Evolutionary conservation across 768 basidiomycete species (phyloP), one percentile per base, ranked within the genome.

Genomic region (Tricholomella constricta): DNA sequence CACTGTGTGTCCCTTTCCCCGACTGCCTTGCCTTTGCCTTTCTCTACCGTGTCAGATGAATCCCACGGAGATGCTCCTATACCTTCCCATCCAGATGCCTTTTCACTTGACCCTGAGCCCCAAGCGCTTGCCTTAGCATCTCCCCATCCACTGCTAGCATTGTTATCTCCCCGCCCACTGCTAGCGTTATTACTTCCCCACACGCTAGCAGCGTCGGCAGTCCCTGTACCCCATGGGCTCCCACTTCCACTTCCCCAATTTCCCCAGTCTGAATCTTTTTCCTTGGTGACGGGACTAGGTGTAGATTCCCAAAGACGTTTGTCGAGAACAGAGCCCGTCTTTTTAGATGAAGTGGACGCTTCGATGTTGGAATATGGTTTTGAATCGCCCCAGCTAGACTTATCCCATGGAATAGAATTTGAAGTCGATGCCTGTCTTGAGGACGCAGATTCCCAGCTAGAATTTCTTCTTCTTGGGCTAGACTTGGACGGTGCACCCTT

Each of bases 361-460:
- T 38, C 26, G 29, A 36, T 19, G 3, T 29, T 11, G 9, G 48
- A 9, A 14, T 11, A n/a, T 22, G 26, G 36, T 15, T 36, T 52
- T 36, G 48, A 34, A 4, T 43, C 22, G 8, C 42, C 41, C 54
- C 37, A 55, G 25, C 49, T 40, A 14, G 22, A 6, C 15, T 44
- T 52, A 4, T 55, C 45, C 32, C 31, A 38, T 54, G 27, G 25
- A 14, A 20, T 36, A 42, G 47, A 19, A 7, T 2, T 23, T 14
- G 47, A 40, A 10, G 17, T 48, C 14, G 22, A 32, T 3, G 38
- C 14, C 15, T 36, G 31, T 3, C 12, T n/a, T 1, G 34, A 36
- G 10, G 45, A 23, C 4, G 19, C 31, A 22, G 31, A 6, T n/a
- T 52, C 52, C 56, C 52, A 58, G 23, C 45, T 45, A 45, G 29